Evolutionary conservation across 768 basidiomycete genomes (phyloP).

Genomic region (Boletus barrowsii): DNA sequence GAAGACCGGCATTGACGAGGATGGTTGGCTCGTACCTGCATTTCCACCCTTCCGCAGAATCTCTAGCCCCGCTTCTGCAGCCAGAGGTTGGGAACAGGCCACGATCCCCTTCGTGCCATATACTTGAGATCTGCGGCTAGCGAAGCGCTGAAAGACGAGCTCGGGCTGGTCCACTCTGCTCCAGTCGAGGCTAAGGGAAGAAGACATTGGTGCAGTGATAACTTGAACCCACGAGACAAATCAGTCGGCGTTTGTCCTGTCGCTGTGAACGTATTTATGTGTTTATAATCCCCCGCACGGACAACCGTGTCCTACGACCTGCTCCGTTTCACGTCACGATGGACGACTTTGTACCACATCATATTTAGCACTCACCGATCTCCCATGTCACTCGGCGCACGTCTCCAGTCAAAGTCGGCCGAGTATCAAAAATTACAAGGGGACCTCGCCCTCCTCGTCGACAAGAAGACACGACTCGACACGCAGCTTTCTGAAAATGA

Average conservation of each 20-base stretch:
- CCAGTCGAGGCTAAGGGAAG: conserved; percentile 46
- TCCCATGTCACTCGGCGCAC: conserved; percentile 53
- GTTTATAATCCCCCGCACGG: background rate
- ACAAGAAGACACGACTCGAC: conserved; percentile 83
- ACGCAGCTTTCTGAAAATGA: conserved; percentile 91
- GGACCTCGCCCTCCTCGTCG: conserved; percentile 70
- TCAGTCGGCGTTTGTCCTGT: background rate
- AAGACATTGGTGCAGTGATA: conserved; percentile 22
- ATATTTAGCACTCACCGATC: conserved; percentile 10
- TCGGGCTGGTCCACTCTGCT: conserved; percentile 65
- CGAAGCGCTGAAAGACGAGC: conserved; percentile 63
- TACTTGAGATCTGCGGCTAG: conserved; percentile 83
- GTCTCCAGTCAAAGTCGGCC: conserved; percentile 62
- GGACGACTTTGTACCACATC: background rate
- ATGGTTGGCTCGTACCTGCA: conserved; percentile 62
- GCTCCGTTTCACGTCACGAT: conserved; percentile 6
- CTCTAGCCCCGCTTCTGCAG: conserved; percentile 88
- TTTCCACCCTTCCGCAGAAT: conserved; percentile 93
- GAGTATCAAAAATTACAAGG: conserved; percentile 82
- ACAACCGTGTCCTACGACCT: conserved; percentile 1
- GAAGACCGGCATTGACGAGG: background rate
- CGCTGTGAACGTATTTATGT: background rate
- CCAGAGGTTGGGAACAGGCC: conserved; percentile 86
- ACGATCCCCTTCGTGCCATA: conserved; percentile 88
- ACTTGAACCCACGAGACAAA: background rate